Base-by-base conservation (phyloP, 1,139 yeast species). In the Debaryomyces singareniensis region DNA sequence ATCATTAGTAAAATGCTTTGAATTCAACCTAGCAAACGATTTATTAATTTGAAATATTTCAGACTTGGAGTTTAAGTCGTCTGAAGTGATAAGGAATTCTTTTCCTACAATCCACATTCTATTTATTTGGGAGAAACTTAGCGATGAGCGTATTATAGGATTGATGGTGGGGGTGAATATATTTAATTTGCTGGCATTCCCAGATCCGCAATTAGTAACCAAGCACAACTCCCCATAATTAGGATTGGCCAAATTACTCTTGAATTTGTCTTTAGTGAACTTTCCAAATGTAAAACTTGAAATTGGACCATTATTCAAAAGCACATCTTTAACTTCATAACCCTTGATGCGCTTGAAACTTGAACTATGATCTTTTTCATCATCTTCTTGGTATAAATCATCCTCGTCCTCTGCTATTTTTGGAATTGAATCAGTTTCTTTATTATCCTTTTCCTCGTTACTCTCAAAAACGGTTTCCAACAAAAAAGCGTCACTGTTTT, bases 281-380 rank as follows among this genome's bases (percentile, higher is more conserved):
- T 68, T 61, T 1, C 93, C 95, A 24, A 80, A 49, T 0, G 87
- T 69, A 40, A 87, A 69, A 28, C 78, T 75, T 2, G 85, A 68
- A 9, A 84, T 63, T 0, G 96, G 95, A 0, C 96, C 96, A 42
- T 74, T 66, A 43, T 80, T 83, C 3, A 68, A 49, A 15, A 89
- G 55, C 3, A 58, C 57, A 40, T 86, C 95, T 25, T 70, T 60
- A 9, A 63, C 42, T 11, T 55, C 52, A 30, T 75, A 71, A 29
- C 60, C 59, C 21, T 18, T 18, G 28, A 68, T 49, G 5, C 49
- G 39, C 4, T 62, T 55, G 7, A 52, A 53, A 11, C 49, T 47
- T 22, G 52, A 40, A 4, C 44, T 42, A n/a, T 42, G 44, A 22
- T 51, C 60, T 23, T 55, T 55, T 20, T 58, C 56, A 14, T 59